Evolutionary conservation across 116 monocot genomes (phyloP), one percentile per base, ranked within the genome.

Genomic region (Trichopus zeylanicus): DNA sequence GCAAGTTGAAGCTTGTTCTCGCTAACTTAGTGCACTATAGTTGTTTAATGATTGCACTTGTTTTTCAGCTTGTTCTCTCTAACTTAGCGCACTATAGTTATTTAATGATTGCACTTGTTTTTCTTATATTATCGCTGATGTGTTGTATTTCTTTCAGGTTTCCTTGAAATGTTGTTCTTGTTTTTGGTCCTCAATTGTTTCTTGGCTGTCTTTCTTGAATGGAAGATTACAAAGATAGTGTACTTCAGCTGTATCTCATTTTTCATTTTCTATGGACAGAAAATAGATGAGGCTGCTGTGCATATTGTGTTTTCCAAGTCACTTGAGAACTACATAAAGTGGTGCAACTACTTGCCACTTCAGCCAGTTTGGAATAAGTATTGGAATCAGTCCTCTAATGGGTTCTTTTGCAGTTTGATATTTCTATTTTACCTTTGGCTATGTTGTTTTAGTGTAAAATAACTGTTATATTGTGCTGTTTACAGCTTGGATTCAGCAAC

Each of bases 281-380:
- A 78, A 73, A 59, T 97, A 57, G 95, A 97, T 67, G 90, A 90
- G 47, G 71, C 63, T 65, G 91, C 95, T 38, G 76, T 91, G 26
- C 78, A 73, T 53, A 70, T 70, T 59, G 91, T 97, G 28, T 91
- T 97, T 46, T 18, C 13, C 1, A 97, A 90, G 61, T 76, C 84
- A 32, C 83, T 97, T 60, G 95, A 91, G 4, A 97, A 90, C 75
- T 90, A 97, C 57, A 84, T 70, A 12, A 97, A 81, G 61, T 97
- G 95, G 95, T 97, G 91, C 67, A 77, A 56, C 52, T 97, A 97
- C 56, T 62, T 77, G 33, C 70, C 54, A 27, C 62, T 75, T 60
- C 68, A 46, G 29, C 64, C 51, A 12, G 64, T 76, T 65, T 76
- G 76, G 66, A 66, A 51, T 29, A 77, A 61, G 76, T 77, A 71